Conservation (phyloP, 306 rosid species). For the Gynostemma pentaphyllum region DNA sequence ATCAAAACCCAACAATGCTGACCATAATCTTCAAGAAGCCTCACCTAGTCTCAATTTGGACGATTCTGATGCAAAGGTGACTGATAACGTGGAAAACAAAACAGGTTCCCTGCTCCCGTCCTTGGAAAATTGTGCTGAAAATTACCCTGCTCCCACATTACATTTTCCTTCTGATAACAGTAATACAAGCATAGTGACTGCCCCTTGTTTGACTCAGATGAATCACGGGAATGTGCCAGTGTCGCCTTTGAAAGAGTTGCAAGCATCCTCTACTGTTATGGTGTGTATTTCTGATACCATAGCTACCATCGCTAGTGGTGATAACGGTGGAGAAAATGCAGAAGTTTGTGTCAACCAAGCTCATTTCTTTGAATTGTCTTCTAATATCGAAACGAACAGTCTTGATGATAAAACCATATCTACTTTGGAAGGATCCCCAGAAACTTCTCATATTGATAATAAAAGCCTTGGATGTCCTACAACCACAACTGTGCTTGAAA, state of each 20-base stretch:
- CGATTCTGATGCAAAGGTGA: neutral
- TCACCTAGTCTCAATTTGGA: neutral
- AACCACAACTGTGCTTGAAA: neutral
- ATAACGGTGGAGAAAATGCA: neutral
- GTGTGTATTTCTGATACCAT: neutral
- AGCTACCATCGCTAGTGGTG: neutral
- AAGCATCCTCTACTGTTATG: neutral
- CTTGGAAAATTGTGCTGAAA: conserved; percentile 7
- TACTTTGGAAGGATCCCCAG: neutral
- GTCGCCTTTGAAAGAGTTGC: conserved; percentile 8
- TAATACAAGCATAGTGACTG: neutral
- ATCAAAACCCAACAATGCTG: conserved; percentile 14
- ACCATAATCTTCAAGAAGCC: conserved; percentile 9
- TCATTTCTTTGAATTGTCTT: neutral
- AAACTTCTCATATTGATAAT: conserved; percentile 3
- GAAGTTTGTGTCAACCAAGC: neutral
- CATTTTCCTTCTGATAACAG: neutral
- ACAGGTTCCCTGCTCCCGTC: neutral
- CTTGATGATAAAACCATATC: neutral
- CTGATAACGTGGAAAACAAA: neutral
- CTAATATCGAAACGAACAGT: neutral
- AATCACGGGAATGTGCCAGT: conserved; percentile 1
- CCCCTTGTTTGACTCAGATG: neutral
- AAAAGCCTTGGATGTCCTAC: neutral
- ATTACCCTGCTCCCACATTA: neutral